Conservation (phyloP, 176 grass and related monocot species). For the Raddia distichophylla region DNA sequence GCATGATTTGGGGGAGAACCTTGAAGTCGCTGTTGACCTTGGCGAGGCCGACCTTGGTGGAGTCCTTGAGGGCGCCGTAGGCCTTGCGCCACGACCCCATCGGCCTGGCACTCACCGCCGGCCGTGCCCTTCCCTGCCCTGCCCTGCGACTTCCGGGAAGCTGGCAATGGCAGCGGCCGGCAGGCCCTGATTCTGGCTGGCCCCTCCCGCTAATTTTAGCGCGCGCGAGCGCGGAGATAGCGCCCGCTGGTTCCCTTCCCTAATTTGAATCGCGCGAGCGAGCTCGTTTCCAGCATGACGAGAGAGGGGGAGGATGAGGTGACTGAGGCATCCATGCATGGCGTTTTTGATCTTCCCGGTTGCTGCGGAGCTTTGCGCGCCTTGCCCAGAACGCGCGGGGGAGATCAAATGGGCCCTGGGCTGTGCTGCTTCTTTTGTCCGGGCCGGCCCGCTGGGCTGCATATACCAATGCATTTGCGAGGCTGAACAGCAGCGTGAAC, state of each 20-base stretch:
- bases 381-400: not conserved
- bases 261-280: not conserved
- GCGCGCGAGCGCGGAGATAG: not conserved
- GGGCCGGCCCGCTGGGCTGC: no score
- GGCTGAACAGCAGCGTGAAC: no score
- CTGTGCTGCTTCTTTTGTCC: no score
- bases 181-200: not conserved
- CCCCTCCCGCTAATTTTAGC: not conserved
- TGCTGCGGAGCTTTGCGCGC: not conserved
- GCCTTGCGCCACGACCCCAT: conserved; percentile 90
- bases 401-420: no score
- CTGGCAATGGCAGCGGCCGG: not conserved
- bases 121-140: conserved; percentile 4
- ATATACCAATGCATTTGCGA: no score
- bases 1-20: conserved; percentile 17
- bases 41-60: conserved; percentile 97
- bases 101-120: not conserved
- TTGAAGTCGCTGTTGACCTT: conserved; percentile 98
- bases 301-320: no score
- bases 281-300: no score
- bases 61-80: conserved; percentile 95
- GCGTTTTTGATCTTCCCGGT: not conserved
- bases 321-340: no score
- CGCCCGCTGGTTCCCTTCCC: not conserved
- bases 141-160: not conserved